Evolutionary conservation across 2,329 filamentous ascomycete genomes (phyloP), one percentile per base, ranked within the genome.

Genomic region (Didymella glomerata): DNA sequence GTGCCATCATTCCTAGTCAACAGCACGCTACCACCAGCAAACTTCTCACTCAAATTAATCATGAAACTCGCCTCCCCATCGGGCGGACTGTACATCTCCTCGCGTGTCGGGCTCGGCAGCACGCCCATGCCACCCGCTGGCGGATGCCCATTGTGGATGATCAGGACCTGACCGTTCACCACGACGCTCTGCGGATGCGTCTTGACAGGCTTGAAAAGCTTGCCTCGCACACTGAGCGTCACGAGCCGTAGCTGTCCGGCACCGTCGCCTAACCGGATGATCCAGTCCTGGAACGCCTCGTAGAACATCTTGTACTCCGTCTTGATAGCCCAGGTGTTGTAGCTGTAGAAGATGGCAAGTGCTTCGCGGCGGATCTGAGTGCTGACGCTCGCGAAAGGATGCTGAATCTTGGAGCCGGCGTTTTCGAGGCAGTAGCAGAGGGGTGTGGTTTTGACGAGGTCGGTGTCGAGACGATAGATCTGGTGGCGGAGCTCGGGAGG

Each of bases 341-440:
- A 75, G 65, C 70, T 72, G 68, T 78, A 77, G 71, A 77, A 78
- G 36, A 78, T 74, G 54, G 75, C 72, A 36, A 77, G 74, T 18
- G 73, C 69, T 64, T 78, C 76, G 47, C 68, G 61, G 48, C 76
- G 75, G 42, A 78, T 67, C 18, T 72, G 72, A 6, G 68, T 70
- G 25, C 68, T 74, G 48, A 77, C 74, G 28, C 70, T 68, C 48
- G 75, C 74, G 36, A 78, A 72, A 7, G 75, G 70, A 57, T 78
- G 76, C 54, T 77, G 75, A 59, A 75, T 75, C 42, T 72, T 68
- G 64, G 72, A 68, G 32, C 70, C 67, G 40, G 76, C 76, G 44
- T 74, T 76, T 42, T 73, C 75, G 52, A 77, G 74, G 67, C 76
- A 77, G 80, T 78, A 78, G 57, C 76, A 74, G 42, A 78, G 74